These are phyloP conservation scores for Warburgia ugandensis DNA, from an alignment of 164 flowering plant species.

Conservation along the genomic window DNA sequence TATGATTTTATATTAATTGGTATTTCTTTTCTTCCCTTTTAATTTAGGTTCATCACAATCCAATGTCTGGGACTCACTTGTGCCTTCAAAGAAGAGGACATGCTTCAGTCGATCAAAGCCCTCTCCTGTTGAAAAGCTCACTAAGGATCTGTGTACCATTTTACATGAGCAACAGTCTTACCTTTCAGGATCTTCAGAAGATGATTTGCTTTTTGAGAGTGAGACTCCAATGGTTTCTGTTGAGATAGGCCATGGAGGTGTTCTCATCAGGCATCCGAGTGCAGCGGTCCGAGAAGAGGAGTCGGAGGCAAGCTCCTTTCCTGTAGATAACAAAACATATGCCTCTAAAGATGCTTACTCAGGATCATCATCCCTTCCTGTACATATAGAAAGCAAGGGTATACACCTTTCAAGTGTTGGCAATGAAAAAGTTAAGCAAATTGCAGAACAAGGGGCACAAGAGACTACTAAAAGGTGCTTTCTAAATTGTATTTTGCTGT, in stretches of 20 bases:
- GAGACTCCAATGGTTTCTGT: slow-evolving; percentile 85
- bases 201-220: slow-evolving; percentile 76
- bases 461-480: slow-evolving; percentile 44
- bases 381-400: slow-evolving; percentile 30
- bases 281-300: slow-evolving; percentile 76
- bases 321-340: slow-evolving; percentile 52
- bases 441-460: slow-evolving; percentile 25
- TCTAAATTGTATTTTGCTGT: not conserved
- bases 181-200: slow-evolving; percentile 74
- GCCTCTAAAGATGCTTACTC: slow-evolving; percentile 44
- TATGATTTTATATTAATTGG: not conserved
- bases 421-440: slow-evolving; percentile 27
- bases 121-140: slow-evolving; percentile 93
- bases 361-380: slow-evolving; percentile 29
- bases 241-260: slow-evolving; percentile 96
- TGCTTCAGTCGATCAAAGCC: slow-evolving; percentile 53
- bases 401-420: slow-evolving; percentile 16
- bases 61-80: slow-evolving; percentile 66
- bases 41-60: slow-evolving; percentile 78
- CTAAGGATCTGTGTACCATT: slow-evolving; percentile 71
- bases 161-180: slow-evolving; percentile 81
- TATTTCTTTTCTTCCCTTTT: not conserved
- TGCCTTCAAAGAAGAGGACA: slow-evolving; percentile 88
- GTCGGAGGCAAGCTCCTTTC: slow-evolving; percentile 93
- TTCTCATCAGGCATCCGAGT: slow-evolving; percentile 76